Conservation (phyloP, 2,329 filamentous ascomycete species). For the Epichloe aotearoae region DNA sequence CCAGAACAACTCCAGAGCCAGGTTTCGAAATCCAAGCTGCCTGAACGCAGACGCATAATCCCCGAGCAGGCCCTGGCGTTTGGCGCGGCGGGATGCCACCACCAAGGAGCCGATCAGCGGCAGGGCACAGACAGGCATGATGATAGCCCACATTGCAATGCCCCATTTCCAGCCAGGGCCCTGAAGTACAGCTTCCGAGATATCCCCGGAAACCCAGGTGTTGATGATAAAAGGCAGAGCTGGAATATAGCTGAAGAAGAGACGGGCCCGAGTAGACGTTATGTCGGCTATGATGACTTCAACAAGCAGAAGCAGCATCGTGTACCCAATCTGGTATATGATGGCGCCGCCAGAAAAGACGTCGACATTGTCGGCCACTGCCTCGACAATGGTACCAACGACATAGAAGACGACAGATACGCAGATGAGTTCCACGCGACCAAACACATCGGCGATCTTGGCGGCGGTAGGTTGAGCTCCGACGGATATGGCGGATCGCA, state of each 20-base stretch:
- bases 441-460: constrained; percentile 52
- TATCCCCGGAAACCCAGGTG: constrained; percentile 46
- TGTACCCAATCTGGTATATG: constrained; percentile 48
- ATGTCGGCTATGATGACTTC: constrained; percentile 57
- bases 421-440: constrained; percentile 46
- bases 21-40: constrained; percentile 24
- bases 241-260: constrained; percentile 47
- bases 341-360: constrained; percentile 45
- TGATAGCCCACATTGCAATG: constrained; percentile 53
- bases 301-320: constrained; percentile 48
- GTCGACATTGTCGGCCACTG: constrained; percentile 33
- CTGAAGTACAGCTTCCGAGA: constrained; percentile 35
- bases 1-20: constrained; percentile 37
- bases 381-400: constrained; percentile 45
- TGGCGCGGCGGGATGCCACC: constrained; percentile 43
- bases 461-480: constrained; percentile 48
- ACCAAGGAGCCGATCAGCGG: constrained; percentile 46
- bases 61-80: constrained; percentile 30
- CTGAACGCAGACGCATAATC: constrained; percentile 11
- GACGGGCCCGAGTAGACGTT: constrained; percentile 49
- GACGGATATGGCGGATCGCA: constrained; percentile 45
- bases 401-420: constrained; percentile 37
- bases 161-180: constrained; percentile 46
- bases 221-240: constrained; percentile 51
- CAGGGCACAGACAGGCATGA: constrained; percentile 45